Base-by-base conservation (phyloP, 2,329 filamentous ascomycete genomes). In the Penicillium fuscoglaucum region DNA sequence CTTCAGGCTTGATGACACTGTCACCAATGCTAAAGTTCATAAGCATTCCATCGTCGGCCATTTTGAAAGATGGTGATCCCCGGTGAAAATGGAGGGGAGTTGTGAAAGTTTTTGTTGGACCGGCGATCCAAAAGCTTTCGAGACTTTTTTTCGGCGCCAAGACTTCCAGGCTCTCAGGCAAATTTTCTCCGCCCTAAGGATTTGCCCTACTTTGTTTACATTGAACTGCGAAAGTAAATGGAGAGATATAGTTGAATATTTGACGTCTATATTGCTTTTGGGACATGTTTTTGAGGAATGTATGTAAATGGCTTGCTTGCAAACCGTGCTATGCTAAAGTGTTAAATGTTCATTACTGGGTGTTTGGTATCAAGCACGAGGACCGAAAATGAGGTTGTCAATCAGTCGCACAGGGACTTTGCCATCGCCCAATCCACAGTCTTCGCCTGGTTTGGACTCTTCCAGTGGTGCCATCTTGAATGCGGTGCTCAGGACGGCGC, bases 11-110 rank as follows among this genome's bases (percentile, higher is more conserved):
- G 54, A 90, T 73, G 13, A 89, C 83, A 19, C 80, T 83, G 60
- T 90, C 87, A 29, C 85, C 84, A 57, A 96, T 80, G 68, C 91
- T 87, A 73, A 98, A 97, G 70, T 98, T 98, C 72, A 98, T 81
- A 57, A 97, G 84, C 86, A 99, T 90, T 66, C 92, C 92, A 87
- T 96, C 90, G 80, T 98, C 93, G 52, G 90, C 90, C 93, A 98
- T 97, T 61, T 51, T 67, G 57, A 56, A 62, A 46, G 29, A 43
- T 41, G 52, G 35, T 21, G 7, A 53, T 49, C 61, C 58, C 58
- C 44, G 12, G 24, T 45, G 37, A 33, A 43, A 48, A 46, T 44
- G 55, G 35, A 24, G 40, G 44, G 46, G 33, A 35, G 43, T 50
- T 44, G 19, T 45, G 40, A 17, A 55, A 53, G n/a, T 40, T 61